Conservation (phyloP, 2,329 filamentous ascomycete species). For the Fusarium sarcochroum region DNA sequence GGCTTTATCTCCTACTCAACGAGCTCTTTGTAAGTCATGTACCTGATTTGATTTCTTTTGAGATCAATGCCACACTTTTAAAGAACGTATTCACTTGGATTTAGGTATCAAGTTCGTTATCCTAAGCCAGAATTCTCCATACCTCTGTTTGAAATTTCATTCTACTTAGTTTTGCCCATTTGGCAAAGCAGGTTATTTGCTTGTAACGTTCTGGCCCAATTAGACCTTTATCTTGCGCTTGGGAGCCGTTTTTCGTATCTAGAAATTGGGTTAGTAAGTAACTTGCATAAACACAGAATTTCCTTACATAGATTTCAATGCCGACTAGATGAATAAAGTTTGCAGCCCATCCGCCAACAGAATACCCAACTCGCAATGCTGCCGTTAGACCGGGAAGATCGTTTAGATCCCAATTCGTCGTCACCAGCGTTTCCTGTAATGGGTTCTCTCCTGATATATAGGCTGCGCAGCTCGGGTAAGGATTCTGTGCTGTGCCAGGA, state of each 20-base stretch:
- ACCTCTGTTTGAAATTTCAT: no score
- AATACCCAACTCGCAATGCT: slow-evolving; percentile 9
- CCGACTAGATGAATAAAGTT: not conserved
- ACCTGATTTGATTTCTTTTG: no score
- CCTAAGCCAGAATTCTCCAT: no score
- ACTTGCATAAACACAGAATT: not conserved
- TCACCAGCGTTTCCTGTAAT: slow-evolving; percentile 11
- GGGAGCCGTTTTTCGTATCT: slow-evolving; percentile 1
- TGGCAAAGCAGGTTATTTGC: no score
- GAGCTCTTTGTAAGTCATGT: no score
- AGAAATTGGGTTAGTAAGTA: not conserved
- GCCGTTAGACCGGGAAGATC: slow-evolving; percentile 20
- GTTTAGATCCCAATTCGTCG: slow-evolving; percentile 19
- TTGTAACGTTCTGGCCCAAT: no score
- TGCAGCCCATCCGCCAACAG: slow-evolving; percentile 1
- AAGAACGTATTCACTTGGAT: no score
- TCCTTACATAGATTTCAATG: slow-evolving; percentile 22
- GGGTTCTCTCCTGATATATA: slow-evolving; percentile 12
- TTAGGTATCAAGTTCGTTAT: no score
- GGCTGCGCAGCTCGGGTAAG: slow-evolving; percentile 4
- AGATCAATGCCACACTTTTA: no score
- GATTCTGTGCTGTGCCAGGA: not conserved
- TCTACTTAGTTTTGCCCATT: no score
- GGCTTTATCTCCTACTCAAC: no score
- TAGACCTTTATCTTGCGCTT: not conserved